phyloP scores from a whole-genome alignment of 768 basidiomycete species.

The Tricholomella constricta region DNA sequence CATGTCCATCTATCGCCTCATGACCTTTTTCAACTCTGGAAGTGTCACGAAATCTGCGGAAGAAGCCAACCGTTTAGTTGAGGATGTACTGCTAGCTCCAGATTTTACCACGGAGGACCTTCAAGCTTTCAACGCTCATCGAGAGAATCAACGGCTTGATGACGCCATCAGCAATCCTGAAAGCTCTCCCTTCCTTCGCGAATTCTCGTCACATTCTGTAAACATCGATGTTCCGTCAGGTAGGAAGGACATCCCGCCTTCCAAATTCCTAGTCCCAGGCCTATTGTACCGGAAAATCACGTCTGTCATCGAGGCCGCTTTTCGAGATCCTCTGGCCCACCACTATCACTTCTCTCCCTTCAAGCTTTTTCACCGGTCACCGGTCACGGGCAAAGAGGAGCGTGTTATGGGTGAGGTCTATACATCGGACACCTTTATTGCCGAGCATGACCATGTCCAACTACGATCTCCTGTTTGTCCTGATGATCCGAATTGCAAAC shows the following conservation, averaged over 20 bases:
- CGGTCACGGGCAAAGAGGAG: slow-evolving; percentile 21
- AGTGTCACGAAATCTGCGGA: slow-evolving; percentile 16
- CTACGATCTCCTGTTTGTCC: slow-evolving; percentile 11
- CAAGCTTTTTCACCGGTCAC: slow-evolving; percentile 25
- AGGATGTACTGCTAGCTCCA: slow-evolving; percentile 14
- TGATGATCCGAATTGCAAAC: slow-evolving; percentile 14
- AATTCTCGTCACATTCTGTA: slow-evolving; percentile 13
- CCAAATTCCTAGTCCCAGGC: slow-evolving; percentile 22
- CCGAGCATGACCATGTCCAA: slow-evolving; percentile 17
- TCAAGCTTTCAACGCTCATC: slow-evolving; percentile 10
- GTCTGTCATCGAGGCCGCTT: slow-evolving; percentile 24
- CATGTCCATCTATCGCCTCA: slow-evolving; percentile 13
- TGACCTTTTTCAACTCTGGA: slow-evolving; percentile 1
- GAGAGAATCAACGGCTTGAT: slow-evolving; percentile 20
- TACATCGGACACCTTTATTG: too few species aligned
- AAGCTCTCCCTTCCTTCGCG: background rate
- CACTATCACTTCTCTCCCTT: slow-evolving; percentile 27
- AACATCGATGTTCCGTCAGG: slow-evolving; percentile 29
- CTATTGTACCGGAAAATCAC: slow-evolving; percentile 26
- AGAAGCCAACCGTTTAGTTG: slow-evolving; percentile 13
- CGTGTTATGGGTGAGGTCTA: slow-evolving; percentile 16
- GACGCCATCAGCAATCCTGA: too few species aligned
- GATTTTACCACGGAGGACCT: slow-evolving; percentile 16
- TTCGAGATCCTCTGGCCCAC: slow-evolving; percentile 7
- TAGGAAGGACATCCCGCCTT: slow-evolving; percentile 16